These are phyloP conservation scores for Thymus mandschuricus DNA, from an alignment of 257 asterid genomes.

Conservation along the genomic window DNA sequence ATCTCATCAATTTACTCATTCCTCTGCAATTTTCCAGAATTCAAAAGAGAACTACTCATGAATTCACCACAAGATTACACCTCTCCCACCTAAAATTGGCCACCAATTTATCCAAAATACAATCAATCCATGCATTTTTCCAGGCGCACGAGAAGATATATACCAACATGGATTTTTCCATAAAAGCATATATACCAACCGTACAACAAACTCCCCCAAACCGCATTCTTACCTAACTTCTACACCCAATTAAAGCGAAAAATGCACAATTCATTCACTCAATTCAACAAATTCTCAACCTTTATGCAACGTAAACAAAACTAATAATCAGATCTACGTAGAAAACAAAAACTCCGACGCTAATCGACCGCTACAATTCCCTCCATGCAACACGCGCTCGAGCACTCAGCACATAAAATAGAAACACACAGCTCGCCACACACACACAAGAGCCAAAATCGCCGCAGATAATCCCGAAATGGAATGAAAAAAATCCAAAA, in stretches of 20 bases:
- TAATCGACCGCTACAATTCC: constrained; percentile 12
- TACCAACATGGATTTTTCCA: neutral
- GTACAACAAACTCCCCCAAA: neutral
- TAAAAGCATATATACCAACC: neutral
- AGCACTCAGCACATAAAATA: neutral
- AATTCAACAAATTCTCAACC: constrained; percentile 17
- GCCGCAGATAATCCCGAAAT: neutral
- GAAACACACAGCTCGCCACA: neutral
- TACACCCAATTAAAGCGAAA: neutral
- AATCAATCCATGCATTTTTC: neutral
- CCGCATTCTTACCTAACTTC: neutral
- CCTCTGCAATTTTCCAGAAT: constrained; percentile 11
- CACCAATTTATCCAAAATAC: neutral
- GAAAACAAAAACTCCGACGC: constrained; percentile 9
- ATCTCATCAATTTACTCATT: constrained; percentile 10
- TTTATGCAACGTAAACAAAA: constrained; percentile 10
- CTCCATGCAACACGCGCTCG: constrained; percentile 25
- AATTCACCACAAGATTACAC: neutral
- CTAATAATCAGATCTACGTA: constrained; percentile 27
- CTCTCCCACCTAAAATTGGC: constrained; percentile 15
- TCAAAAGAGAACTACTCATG: neutral
- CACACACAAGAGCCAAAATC: neutral
- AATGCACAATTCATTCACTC: constrained; percentile 23
- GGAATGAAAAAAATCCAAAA: neutral
- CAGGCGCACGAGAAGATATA: neutral